Conservation (phyloP, 345 rosid species). For the Gossypioides kirkii region DNA sequence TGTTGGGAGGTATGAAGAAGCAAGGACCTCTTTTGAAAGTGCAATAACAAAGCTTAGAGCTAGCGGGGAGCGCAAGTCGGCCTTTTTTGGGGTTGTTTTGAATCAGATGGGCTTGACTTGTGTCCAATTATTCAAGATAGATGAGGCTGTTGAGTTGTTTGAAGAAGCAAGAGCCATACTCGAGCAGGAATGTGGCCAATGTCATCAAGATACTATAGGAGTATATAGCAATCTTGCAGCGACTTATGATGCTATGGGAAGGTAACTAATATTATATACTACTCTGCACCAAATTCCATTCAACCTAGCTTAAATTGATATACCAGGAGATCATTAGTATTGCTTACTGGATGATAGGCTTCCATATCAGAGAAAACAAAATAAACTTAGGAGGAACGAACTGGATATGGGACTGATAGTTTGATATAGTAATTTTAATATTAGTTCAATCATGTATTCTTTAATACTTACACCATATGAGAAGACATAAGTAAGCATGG, state of each 20-base stretch:
- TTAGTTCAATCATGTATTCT: neutral
- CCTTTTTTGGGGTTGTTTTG: conserved; percentile 83
- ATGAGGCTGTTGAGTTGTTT: neutral
- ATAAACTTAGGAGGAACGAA: neutral
- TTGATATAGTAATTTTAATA: neutral
- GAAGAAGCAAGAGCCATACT: neutral
- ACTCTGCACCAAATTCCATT: neutral
- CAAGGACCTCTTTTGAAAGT: conserved; percentile 78
- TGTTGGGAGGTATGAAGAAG: conserved; percentile 56
- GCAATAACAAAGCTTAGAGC: conserved; percentile 35
- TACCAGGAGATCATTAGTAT: neutral
- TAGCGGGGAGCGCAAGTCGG: neutral
- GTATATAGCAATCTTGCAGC: conserved; percentile 95
- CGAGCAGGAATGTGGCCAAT: neutral
- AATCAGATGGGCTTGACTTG: conserved; percentile 98
- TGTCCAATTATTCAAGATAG: conserved; percentile 46
- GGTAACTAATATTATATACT: conserved; percentile 40
- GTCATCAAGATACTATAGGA: conserved; percentile 58
- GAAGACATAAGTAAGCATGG: neutral
- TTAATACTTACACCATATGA: neutral
- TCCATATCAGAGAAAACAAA: neutral
- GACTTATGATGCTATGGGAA: conserved; percentile 96
- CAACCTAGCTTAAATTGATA: neutral
- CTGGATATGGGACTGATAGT: neutral
- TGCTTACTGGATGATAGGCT: neutral